A percentile compares a stretch with the other conserved stretches of the same genome.
Evolutionary conservation across 345 rosid species (phyloP).

Genomic region (Gynandropsis gynandra): DNA sequence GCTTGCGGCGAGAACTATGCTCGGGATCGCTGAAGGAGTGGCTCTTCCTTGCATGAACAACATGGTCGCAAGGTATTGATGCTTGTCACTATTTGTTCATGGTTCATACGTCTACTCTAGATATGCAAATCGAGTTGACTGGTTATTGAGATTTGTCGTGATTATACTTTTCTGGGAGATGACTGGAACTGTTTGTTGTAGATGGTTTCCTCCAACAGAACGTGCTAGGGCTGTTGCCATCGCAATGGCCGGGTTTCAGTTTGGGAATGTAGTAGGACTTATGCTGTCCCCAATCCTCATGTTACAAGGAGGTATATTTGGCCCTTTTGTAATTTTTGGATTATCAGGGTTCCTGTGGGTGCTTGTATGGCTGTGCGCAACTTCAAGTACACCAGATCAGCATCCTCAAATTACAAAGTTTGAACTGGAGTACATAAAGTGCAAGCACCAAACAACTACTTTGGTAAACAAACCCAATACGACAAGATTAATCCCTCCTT

Average conservation of each 20-base stretch:
- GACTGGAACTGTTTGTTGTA: conserved; percentile 35
- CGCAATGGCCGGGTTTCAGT: conserved; percentile 95
- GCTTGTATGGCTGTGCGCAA: conserved; percentile 90
- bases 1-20: conserved; percentile 62
- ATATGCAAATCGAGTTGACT: background rate
- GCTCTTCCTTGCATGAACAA: conserved; percentile 99
- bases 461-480: conserved; percentile 36
- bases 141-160: conserved; percentile 4
- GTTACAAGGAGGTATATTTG: conserved; percentile 81
- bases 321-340: conserved; percentile 91
- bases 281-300: conserved; percentile 80
- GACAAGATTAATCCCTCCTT: conserved; percentile 63
- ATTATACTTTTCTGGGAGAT: conserved; percentile 25
- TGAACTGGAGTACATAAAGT: conserved; percentile 64
- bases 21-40: conserved; percentile 94
- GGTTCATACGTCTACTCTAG: conserved; percentile 11
- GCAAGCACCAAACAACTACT: conserved; percentile 36
- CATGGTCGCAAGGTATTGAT: conserved; percentile 78
- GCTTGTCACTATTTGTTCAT: conserved; percentile 14
- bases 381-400: conserved; percentile 54
- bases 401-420: conserved; percentile 77
- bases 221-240: conserved; percentile 88
- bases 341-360: conserved; percentile 90
- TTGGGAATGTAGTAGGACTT: conserved; percentile 89
- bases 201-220: conserved; percentile 96